A percentile compares a stretch with the other conserved stretches of the same genome.
These are phyloP conservation scores for Fusarium sp. DNA, from an alignment of 2,329 filamentous ascomycete species.

Conservation along the genomic window DNA sequence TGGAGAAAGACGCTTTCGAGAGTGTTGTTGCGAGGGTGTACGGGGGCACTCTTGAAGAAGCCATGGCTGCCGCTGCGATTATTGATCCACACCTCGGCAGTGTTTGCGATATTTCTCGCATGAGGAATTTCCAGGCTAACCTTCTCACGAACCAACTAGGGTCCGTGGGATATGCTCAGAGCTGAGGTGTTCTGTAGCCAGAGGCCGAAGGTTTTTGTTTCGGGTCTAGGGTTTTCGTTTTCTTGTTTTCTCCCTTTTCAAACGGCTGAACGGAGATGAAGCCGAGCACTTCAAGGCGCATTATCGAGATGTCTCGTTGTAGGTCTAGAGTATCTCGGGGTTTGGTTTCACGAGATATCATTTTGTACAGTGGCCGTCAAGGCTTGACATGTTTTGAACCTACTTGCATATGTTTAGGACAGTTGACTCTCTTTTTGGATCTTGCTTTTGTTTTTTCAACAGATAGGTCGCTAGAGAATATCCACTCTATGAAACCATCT, in stretches of 20 bases:
- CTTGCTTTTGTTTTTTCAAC: background rate
- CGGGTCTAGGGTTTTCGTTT: background rate
- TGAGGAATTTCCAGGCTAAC: background rate
- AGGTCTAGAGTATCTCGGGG: background rate
- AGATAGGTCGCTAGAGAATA: slow-evolving; percentile 17
- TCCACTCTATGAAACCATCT: slow-evolving; percentile 22
- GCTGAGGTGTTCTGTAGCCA: background rate
- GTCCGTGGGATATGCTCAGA: slow-evolving; percentile 20
- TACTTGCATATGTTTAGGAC: background rate
- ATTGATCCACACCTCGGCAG: background rate
- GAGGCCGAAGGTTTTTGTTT: background rate
- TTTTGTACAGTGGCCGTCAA: background rate
- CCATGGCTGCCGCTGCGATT: slow-evolving; percentile 20
- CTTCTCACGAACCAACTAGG: background rate
- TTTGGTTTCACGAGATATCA: background rate
- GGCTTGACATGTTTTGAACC: background rate
- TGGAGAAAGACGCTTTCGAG: slow-evolving; percentile 59
- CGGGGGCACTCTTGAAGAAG: slow-evolving; percentile 36
- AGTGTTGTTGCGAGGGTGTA: slow-evolving; percentile 55
- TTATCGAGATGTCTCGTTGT: background rate
- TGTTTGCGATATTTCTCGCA: slow-evolving; percentile 5
- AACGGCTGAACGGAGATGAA: background rate
- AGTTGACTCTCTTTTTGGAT: background rate
- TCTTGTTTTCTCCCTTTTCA: background rate
- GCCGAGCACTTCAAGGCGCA: background rate